A percentile compares a stretch with the other conserved stretches of the same genome.
These are phyloP conservation scores for Solanum sitiens DNA, from an alignment of 257 asterid genomes.

Conservation along the genomic window DNA sequence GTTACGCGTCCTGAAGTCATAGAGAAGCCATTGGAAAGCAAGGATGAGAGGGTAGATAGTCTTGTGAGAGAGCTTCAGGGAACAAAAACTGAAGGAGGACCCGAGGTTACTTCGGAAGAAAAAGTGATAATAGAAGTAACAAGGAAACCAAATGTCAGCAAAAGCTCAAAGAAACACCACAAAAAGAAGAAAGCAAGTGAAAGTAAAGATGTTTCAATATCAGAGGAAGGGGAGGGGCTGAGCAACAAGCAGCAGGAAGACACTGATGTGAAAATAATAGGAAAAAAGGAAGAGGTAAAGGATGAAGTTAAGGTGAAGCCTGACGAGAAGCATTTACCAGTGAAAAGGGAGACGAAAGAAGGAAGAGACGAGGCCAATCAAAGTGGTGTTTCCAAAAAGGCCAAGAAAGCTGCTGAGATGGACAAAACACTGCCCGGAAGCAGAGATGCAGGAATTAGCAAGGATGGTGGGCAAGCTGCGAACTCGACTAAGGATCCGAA, in stretches of 20 bases:
- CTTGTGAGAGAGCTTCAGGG: neutral
- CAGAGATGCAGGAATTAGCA: neutral
- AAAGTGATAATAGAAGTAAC: neutral
- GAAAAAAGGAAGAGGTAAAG: neutral
- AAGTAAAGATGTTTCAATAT: neutral
- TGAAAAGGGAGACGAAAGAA: neutral
- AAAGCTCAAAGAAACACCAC: neutral
- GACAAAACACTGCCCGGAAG: neutral
- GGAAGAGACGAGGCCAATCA: neutral
- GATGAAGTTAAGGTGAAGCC: neutral
- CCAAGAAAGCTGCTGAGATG: neutral
- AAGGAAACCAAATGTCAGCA: neutral
- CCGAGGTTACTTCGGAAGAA: neutral
- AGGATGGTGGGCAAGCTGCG: neutral
- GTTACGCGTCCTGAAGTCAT: neutral
- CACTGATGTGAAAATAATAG: neutral
- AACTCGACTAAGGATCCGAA: neutral
- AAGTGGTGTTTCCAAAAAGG: neutral
- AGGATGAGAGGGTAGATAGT: neutral
- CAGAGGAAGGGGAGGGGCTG: neutral
- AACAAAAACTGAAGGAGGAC: neutral
- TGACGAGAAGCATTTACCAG: neutral
- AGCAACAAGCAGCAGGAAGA: neutral
- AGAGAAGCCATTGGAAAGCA: neutral
- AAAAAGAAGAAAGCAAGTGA: slow-evolving; percentile 5